A percentile compares a stretch with the other conserved stretches of the same genome.
These are phyloP conservation scores for Trichoderma brevicompactum DNA, from an alignment of 2,329 filamentous ascomycete genomes.

Conservation along the genomic window DNA sequence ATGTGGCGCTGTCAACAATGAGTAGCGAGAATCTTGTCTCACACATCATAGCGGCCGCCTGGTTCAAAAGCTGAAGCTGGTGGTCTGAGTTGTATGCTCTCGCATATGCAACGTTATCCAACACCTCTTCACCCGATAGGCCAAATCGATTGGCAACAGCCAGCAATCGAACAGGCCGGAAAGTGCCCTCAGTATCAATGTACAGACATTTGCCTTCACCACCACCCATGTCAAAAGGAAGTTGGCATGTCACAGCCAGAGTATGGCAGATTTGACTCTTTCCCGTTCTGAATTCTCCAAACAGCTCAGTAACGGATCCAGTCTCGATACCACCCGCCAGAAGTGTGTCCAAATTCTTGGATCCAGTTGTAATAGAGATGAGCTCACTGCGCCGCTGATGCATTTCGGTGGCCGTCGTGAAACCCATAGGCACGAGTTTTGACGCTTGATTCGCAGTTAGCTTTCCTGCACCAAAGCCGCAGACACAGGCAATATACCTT, in stretches of 20 bases:
- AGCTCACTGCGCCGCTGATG: slow-evolving; percentile 94
- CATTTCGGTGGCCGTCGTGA: slow-evolving; percentile 99
- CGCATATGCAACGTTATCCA: slow-evolving; percentile 98
- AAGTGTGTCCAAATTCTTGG: slow-evolving; percentile 94
- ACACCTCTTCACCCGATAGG: slow-evolving; percentile 91
- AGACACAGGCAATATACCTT: slow-evolving; percentile 63
- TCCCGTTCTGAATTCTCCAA: slow-evolving; percentile 96
- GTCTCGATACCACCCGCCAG: slow-evolving; percentile 95
- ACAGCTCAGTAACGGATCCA: slow-evolving; percentile 96
- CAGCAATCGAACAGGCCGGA: slow-evolving; percentile 86
- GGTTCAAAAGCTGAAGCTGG: slow-evolving; percentile 90
- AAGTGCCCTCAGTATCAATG: slow-evolving; percentile 97
- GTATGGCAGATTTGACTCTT: slow-evolving; percentile 99
- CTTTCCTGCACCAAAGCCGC: not conserved
- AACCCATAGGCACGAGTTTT: slow-evolving; percentile 97
- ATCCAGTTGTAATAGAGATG: slow-evolving; percentile 97
- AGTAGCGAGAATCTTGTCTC: slow-evolving; percentile 96
- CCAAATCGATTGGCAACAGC: slow-evolving; percentile 94
- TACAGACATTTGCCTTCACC: slow-evolving; percentile 98
- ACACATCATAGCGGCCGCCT: slow-evolving; percentile 98
- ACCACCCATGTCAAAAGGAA: slow-evolving; percentile 98
- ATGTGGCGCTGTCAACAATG: slow-evolving; percentile 93
- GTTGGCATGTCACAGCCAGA: slow-evolving; percentile 94
- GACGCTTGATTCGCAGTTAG: slow-evolving; percentile 62
- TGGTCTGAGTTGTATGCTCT: slow-evolving; percentile 98